Conservation (phyloP, 1,284 basidiomycete genomes). For the Exobasidium cylindrosporum region DNA sequence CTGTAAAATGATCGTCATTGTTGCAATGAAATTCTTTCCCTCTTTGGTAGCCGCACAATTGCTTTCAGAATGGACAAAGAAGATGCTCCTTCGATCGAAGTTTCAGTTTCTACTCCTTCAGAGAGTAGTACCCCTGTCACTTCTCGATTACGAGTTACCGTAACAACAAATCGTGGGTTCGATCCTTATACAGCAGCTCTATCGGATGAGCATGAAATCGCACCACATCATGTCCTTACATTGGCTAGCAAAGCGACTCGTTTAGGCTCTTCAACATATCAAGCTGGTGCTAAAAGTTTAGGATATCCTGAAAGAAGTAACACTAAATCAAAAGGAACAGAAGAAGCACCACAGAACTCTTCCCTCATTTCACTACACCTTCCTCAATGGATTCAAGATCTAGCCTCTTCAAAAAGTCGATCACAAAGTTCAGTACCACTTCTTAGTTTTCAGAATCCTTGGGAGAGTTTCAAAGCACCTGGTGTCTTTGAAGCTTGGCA, state of each 20-base stretch:
- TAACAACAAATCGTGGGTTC: not conserved
- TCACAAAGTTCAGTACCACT: conserved; percentile 22
- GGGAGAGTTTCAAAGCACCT: conserved; percentile 35
- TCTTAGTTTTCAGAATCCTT: conserved; percentile 34
- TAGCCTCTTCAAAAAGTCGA: not conserved
- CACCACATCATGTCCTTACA: conserved; percentile 9
- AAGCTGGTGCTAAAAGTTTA: conserved; percentile 5
- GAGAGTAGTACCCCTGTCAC: not conserved
- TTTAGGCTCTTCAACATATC: not conserved
- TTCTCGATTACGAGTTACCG: not conserved
- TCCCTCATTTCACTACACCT: not conserved
- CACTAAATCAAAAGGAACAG: not conserved
- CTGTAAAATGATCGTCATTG: too few relatives aligned
- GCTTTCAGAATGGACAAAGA: too few relatives aligned
- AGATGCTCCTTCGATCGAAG: too few relatives aligned
- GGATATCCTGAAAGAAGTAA: not conserved
- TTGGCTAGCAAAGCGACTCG: conserved; percentile 7
- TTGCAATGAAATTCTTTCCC: too few relatives aligned
- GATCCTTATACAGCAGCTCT: conserved; percentile 10
- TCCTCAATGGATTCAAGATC: not conserved
- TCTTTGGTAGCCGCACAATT: too few relatives aligned
- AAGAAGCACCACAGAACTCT: not conserved
- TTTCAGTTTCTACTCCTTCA: not conserved
- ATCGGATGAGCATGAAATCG: conserved; percentile 1
- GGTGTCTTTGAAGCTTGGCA: conserved; percentile 22